A percentile compares a stretch with the other conserved stretches of the same genome.
Conservation (phyloP, 257 asterid species). For the Paulownia fortunei region DNA sequence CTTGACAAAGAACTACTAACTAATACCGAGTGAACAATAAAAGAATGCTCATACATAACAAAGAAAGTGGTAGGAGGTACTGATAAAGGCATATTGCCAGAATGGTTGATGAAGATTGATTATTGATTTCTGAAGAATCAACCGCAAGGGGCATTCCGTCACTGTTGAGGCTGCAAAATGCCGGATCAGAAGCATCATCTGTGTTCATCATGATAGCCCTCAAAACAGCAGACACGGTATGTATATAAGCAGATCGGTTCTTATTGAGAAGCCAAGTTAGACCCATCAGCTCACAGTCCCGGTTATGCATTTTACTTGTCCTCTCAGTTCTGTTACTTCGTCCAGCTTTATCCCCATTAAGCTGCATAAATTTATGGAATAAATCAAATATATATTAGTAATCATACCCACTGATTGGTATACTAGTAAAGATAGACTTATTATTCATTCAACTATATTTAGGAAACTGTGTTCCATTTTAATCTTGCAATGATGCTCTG, state of each 20-base stretch:
- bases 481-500: too few species aligned
- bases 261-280: slow-evolving; percentile 90
- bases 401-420: neutral
- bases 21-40: slow-evolving; percentile 32
- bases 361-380: slow-evolving; percentile 49
- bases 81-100: slow-evolving; percentile 34
- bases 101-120: slow-evolving; percentile 55
- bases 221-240: slow-evolving; percentile 81
- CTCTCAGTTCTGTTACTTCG: slow-evolving; percentile 55
- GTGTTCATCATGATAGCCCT: slow-evolving; percentile 77
- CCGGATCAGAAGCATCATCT: slow-evolving; percentile 51
- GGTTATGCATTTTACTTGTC: slow-evolving; percentile 63
- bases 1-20: slow-evolving; percentile 33
- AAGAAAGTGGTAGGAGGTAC: slow-evolving; percentile 40
- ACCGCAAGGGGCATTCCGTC: slow-evolving; percentile 96
- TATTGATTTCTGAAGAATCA: slow-evolving; percentile 75
- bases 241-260: slow-evolving; percentile 71
- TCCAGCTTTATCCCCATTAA: slow-evolving; percentile 49
- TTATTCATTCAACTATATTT: neutral
- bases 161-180: slow-evolving; percentile 69
- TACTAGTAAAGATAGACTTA: neutral
- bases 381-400: slow-evolving; percentile 3
- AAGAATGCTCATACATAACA: slow-evolving; percentile 38
- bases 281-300: slow-evolving; percentile 90
- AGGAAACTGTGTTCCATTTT: neutral